Evolutionary conservation across 345 rosid genomes (phyloP).

Genomic region (Eucalyptus urophylla): DNA sequence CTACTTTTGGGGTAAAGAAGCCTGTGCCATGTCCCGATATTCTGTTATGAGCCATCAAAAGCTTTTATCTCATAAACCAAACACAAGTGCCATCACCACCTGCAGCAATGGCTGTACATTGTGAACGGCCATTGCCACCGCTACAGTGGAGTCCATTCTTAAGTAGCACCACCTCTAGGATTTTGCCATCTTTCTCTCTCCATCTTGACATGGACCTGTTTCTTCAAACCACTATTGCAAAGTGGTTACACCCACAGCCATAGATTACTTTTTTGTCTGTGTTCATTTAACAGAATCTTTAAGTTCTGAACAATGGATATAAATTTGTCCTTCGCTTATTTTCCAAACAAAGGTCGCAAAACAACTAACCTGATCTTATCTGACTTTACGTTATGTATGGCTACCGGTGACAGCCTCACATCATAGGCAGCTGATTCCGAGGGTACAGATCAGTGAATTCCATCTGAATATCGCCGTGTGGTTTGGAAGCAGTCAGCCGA

Average conservation of each 20-base stretch:
- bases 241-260: not conserved
- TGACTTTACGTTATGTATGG: not conserved
- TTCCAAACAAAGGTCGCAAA: not conserved
- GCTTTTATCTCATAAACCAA: not conserved
- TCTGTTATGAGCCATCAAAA: not conserved
- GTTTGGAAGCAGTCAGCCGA: not conserved
- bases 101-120: not conserved
- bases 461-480: not conserved
- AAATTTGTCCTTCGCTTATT: not conserved
- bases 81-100: not conserved
- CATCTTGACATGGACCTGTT: not conserved
- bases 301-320: not conserved
- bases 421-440: not conserved
- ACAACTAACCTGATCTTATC: not conserved
- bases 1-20: not conserved
- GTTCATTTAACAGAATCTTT: not conserved
- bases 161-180: not conserved
- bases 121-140: not conserved
- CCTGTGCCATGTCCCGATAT: not conserved
- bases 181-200: not conserved
- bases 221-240: not conserved
- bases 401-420: not conserved
- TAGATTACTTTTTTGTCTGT: not conserved
- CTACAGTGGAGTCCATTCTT: not conserved
- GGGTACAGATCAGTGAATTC: not conserved